phyloP scores from a whole-genome alignment of 805 yeast genomes.

The Komagataella mondaviorum region DNA sequence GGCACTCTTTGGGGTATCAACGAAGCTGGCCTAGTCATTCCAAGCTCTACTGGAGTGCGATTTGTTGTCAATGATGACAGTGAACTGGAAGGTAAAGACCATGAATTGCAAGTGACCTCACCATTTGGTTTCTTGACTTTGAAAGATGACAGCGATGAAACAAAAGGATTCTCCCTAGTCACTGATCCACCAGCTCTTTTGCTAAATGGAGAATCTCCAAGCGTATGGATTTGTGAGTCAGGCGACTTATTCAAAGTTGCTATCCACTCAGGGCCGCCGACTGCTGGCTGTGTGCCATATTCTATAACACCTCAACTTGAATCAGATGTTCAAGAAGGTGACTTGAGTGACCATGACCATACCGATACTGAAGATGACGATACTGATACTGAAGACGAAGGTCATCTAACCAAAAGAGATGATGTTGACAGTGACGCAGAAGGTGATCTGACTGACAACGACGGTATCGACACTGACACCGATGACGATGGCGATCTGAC shows the following conservation, averaged over 20 bases:
- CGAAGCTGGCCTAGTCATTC: conserved; percentile 7
- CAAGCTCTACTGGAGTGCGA: conserved; percentile 2
- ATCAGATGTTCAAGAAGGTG: not conserved
- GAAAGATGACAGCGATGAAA: not conserved
- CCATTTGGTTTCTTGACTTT: not conserved
- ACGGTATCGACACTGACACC: too few species aligned
- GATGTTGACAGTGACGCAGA: not conserved
- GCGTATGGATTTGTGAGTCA: not conserved
- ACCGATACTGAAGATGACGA: not conserved
- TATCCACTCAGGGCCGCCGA: not conserved
- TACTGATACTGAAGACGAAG: not conserved
- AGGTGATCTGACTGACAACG: too few species aligned
- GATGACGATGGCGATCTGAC: too few species aligned
- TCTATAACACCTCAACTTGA: not conserved
- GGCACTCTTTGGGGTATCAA: not conserved
- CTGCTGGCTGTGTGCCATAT: not conserved
- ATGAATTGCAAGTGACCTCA: not conserved
- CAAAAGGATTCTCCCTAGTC: not conserved
- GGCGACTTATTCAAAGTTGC: not conserved
- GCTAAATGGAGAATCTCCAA: not conserved
- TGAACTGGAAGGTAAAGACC: not conserved
- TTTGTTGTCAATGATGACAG: not conserved
- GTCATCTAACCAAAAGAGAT: not conserved
- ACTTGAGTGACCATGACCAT: not conserved
- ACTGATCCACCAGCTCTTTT: not conserved